phyloP scores from a whole-genome alignment of 2,329 filamentous ascomycete species.

The Bipolaris cookei region DNA sequence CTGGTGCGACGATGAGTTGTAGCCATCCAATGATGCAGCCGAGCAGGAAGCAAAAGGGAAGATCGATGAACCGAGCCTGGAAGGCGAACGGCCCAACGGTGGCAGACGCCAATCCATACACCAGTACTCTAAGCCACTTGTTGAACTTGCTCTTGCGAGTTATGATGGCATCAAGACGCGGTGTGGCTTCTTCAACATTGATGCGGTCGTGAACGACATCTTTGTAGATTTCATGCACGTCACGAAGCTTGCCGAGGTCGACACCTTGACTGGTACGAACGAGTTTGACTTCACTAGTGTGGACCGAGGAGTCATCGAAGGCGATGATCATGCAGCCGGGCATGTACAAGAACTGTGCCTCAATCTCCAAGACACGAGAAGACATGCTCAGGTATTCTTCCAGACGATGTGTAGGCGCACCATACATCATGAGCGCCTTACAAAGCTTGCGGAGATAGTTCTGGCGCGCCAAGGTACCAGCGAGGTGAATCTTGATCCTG shows the following conservation, averaged over 20 bases:
- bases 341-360: slow-evolving; percentile 87
- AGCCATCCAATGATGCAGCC: slow-evolving; percentile 76
- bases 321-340: slow-evolving; percentile 94
- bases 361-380: slow-evolving; percentile 84
- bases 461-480: slow-evolving; percentile 76
- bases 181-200: slow-evolving; percentile 72
- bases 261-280: slow-evolving; percentile 72
- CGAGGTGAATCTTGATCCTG: slow-evolving; percentile 66
- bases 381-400: slow-evolving; percentile 94
- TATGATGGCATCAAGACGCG: slow-evolving; percentile 67
- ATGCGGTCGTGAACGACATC: slow-evolving; percentile 81
- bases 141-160: slow-evolving; percentile 62
- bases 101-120: slow-evolving; percentile 78
- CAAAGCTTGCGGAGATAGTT: slow-evolving; percentile 85
- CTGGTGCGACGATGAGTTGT: slow-evolving; percentile 75
- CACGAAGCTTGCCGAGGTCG: slow-evolving; percentile 74
- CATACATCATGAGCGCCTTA: slow-evolving; percentile 84
- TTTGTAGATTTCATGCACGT: slow-evolving; percentile 80
- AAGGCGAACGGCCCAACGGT: slow-evolving; percentile 83
- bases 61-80: slow-evolving; percentile 74
- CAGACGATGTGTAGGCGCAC: slow-evolving; percentile 86
- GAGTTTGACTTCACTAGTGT: slow-evolving; percentile 81
- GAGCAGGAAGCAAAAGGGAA: slow-evolving; percentile 77
- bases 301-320: slow-evolving; percentile 75
- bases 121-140: slow-evolving; percentile 59